Conservation (phyloP, 208 protist genomes). For the Wallacemonas sp. region DNA sequence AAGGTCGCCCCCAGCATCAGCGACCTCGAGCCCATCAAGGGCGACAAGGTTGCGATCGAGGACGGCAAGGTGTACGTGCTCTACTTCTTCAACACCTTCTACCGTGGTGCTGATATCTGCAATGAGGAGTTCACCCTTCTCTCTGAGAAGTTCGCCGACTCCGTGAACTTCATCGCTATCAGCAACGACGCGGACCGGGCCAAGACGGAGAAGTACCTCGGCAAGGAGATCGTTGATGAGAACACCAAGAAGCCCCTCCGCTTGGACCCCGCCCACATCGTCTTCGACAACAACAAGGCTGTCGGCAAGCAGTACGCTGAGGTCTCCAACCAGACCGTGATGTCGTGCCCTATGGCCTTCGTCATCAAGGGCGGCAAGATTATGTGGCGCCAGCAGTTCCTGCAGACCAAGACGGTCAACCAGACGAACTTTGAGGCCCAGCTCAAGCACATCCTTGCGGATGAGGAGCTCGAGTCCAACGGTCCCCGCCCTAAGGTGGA, state of each 20-base stretch:
- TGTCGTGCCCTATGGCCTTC: constrained; percentile 92
- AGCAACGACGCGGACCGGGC: constrained; percentile 87
- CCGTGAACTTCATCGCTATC: constrained; percentile 83
- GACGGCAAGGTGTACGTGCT: constrained; percentile 78
- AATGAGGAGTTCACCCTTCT: constrained; percentile 91
- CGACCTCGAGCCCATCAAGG: constrained; percentile 67
- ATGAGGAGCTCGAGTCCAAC: constrained; percentile 81
- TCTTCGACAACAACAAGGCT: constrained; percentile 86
- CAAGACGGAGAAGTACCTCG: constrained; percentile 92
- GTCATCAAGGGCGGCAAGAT: constrained; percentile 84
- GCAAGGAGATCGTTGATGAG: constrained; percentile 84
- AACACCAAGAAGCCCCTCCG: constrained; percentile 90
- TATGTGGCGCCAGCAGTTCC: constrained; percentile 90
- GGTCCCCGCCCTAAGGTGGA: constrained; percentile 81
- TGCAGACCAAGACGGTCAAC: constrained; percentile 82
- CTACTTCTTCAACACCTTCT: constrained; percentile 93
- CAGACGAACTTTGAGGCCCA: constrained; percentile 92
- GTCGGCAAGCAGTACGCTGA: constrained; percentile 76
- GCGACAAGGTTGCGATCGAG: constrained; percentile 57
- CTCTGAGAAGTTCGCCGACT: constrained; percentile 69
- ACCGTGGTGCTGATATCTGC: constrained; percentile 85
- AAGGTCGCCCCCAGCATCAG: constrained; percentile 66
- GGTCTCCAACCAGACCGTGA: constrained; percentile 75
- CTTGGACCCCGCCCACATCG: constrained; percentile 70
- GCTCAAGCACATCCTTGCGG: constrained; percentile 75